Evolutionary conservation across 768 basidiomycete species (phyloP).

Genomic region (Lactarius sanguifluus): DNA sequence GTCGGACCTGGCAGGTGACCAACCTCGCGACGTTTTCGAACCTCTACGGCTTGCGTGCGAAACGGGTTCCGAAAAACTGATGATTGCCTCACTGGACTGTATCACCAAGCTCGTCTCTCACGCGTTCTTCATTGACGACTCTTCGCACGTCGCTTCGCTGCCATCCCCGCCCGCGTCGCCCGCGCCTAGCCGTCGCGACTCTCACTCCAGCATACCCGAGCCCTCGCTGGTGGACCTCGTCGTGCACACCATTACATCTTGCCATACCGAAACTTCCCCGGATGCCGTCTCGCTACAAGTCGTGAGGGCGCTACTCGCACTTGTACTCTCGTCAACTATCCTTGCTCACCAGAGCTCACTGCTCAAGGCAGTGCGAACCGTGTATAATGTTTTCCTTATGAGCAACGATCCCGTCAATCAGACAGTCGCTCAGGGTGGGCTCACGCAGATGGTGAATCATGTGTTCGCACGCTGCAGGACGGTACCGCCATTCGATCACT

Average conservation of each 20-base stretch:
- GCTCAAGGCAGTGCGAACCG: conserved; percentile 93
- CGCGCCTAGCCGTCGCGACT: conserved; percentile 44
- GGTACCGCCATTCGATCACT: conserved; percentile 23
- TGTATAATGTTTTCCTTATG: conserved; percentile 96
- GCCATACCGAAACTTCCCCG: conserved; percentile 83
- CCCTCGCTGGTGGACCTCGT: conserved; percentile 90
- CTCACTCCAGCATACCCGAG: conserved; percentile 45
- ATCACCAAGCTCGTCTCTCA: conserved; percentile 97
- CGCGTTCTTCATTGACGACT: conserved; percentile 87
- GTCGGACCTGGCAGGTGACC: conserved; percentile 69
- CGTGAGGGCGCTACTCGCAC: conserved; percentile 88
- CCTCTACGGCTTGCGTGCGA: conserved; percentile 97
- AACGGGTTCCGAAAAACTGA: conserved; percentile 87
- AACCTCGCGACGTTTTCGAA: conserved; percentile 87
- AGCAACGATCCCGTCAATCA: conserved; percentile 91
- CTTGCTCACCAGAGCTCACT: conserved; percentile 95
- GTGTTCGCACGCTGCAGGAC: conserved; percentile 81
- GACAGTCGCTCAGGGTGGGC: conserved; percentile 96
- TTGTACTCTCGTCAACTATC: conserved; percentile 83
- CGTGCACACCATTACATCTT: conserved; percentile 90
- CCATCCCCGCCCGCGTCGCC: conserved; percentile 82
- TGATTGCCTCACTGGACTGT: conserved; percentile 96
- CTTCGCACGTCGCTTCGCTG: conserved; percentile 42
- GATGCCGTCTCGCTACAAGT: conserved; percentile 94
- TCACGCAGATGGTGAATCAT: conserved; percentile 98